Evolutionary conservation across 176 grass and related monocot genomes (phyloP), one percentile per base, ranked within the genome.

Genomic region (Dactylis glomerata): DNA sequence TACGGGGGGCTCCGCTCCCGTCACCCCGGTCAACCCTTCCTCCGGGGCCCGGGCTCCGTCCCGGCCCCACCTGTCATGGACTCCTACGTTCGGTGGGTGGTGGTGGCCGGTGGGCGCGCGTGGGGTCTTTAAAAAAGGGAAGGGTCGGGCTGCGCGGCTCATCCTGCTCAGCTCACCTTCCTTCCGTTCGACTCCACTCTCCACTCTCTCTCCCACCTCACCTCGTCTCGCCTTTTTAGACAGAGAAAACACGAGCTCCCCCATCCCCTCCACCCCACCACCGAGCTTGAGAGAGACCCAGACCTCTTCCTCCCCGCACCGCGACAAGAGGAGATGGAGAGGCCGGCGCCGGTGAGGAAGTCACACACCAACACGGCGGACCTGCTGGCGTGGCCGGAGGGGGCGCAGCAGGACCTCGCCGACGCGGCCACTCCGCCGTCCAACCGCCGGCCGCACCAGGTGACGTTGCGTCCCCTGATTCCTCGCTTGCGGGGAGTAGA

Each of bases 371-470:
- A 66, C 50, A 97, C 95, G 79, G 90, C 95, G 44, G 95, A 95
- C 92, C 92, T 97, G 90, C 86, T 97, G 79, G 91, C 91, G 10
- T 98, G 95, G 95, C 76, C 89, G 31, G 95, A 98, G 82, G 89
- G 83, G 28, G 89, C 91, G 62, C 72, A 34, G 36, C 71, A 63
- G 57, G 89, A 87, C 52, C 68, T 23, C 3, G 63, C 11, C 0
- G 81, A 59, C 26, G 82, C 83, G 50, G 87, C 90, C 33, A 81
- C 88, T 26, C 84, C 90, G 34, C 81, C 84, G 41, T 15, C 58
- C 24, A 85, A 89, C 79, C 86, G 92, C 78, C 68, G 90, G 23
- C 88, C 90, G 9, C 88, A 92, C 84, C 92, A 95, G 91, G 92
- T 93, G 51, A 82, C 8, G 14, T 11, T n/a, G 12, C 37, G 7